Evolutionary conservation across 2,329 filamentous ascomycete species (phyloP), one percentile per base, ranked within the genome.

Genomic region (Exophiala phaeomuriformis): DNA sequence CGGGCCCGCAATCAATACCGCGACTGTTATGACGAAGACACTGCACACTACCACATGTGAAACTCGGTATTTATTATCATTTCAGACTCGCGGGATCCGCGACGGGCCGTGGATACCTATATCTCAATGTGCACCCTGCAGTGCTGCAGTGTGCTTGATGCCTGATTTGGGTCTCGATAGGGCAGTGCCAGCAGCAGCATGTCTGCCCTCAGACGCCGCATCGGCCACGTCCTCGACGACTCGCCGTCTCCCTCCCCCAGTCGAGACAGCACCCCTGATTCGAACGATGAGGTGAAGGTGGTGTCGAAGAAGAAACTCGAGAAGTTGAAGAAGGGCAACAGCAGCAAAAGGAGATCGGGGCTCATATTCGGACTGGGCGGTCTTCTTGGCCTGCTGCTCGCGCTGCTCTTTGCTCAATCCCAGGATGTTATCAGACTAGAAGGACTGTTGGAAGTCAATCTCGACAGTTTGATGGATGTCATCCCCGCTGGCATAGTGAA

Each of bases 341-440:
- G 67, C 47, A 80, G 80, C 59, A 94, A 91, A 72, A 81, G 88
- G 62, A 82, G 84, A 58, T 87, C 82, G 69, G 84, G 84, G 2
- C 82, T 94, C 65, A 86, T 96, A 30, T 97, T 98, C 70, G 74
- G 85, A 6, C 76, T 98, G 19, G 93, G 93, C 32, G 88, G 90
- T 39, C 65, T 98, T n/a, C 91, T 93, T 64, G 93, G 93, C 8
- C 79, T 98, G 52, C 73, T 95, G n/a, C 78, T 85, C 2, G 93
- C 93, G 1, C 85, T 90, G 31, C 90, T 95, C 70, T 93, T 98
- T 63, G 91, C 90, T 31, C 85, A 86, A 61, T 87, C 80, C 68
- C 93, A 90, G 71, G 90, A 96, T 66, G 78, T 97, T 58, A 90
- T 96, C 59, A 89, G 89, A 57, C 77, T 96, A 59, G 88, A 91